These are phyloP conservation scores for Asterochloris erici DNA, from an alignment of 139 green algal genomes.

Conservation along the genomic window DNA sequence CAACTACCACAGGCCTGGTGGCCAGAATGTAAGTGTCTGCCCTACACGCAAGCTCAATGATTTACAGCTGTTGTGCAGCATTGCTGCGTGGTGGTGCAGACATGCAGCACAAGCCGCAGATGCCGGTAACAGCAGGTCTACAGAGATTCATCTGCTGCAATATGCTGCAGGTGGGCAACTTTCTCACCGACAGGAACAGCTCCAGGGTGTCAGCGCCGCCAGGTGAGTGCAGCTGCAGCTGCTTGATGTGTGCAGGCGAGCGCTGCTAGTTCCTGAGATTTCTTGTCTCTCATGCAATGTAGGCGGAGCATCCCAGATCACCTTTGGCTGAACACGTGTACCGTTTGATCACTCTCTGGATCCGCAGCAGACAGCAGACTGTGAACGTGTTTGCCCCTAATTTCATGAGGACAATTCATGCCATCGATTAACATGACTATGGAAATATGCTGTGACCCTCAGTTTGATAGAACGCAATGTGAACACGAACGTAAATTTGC, in stretches of 20 bases:
- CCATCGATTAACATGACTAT: background rate
- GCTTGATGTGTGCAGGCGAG: background rate
- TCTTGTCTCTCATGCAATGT: too few species aligned
- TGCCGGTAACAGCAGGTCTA: too few species aligned
- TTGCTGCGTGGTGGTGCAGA: too few species aligned
- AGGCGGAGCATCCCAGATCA: constrained; percentile 36
- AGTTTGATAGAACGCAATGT: too few species aligned
- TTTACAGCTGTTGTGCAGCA: too few species aligned
- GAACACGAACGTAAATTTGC: too few species aligned
- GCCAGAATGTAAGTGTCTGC: constrained; percentile 54
- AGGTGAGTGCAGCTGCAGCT: constrained; percentile 17
- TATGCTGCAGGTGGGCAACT: constrained; percentile 55
- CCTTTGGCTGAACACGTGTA: constrained; percentile 24
- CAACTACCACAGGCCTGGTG: constrained; percentile 69
- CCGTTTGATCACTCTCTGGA: background rate
- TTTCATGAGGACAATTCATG: background rate
- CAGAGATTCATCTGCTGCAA: too few species aligned
- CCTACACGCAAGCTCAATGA: too few species aligned
- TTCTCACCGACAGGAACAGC: constrained; percentile 71
- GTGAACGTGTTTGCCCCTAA: background rate
- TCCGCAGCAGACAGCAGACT: background rate
- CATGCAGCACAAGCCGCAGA: too few species aligned
- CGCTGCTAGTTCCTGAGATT: too few species aligned
- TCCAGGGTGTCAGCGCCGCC: constrained; percentile 79
- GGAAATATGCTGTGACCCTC: background rate